Evolutionary conservation across 2,329 filamentous ascomycete species (phyloP), one percentile per base, ranked within the genome.

Genomic region (Pseudocercospora pini-densiflorae): DNA sequence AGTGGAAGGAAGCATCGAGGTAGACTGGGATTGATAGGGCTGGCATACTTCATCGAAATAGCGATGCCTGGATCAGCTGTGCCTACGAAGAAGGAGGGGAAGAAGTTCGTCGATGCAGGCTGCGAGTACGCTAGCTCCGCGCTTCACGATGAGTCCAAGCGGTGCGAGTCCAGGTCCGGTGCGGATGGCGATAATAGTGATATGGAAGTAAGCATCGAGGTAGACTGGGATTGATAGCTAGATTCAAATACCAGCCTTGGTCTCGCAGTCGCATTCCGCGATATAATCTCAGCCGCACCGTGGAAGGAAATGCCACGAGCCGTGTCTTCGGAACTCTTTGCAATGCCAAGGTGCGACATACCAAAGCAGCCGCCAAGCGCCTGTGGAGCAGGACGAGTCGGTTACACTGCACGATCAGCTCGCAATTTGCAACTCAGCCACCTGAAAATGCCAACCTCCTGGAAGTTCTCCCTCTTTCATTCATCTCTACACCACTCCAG

Each of bases 1-100:
- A 16, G 51, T 54, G 23, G 51, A 54, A 27, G 51, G 51, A 54
- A 54, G 51, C 24, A 54, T 54, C 16, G 51, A 54, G 16, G 51
- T 53, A 14, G 47, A 53, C 21, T 53, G 47, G 47, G 47, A 53
- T 53, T 53, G 47, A n/a, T n/a, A n/a, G n/a, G n/a, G n/a, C n/a
- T 97, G 70, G 89, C 91, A 68, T 96, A 90, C 78, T 95, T 97
- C 75, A 75, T 98, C 61, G 87, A 88, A 74, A 93, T 90, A 77
- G 86, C 90, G 53, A 85, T 97, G 16, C 83, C 86, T 4, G 91
- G 89, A 76, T 90, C 89, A 0, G 86, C 87, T 3, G 76, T 83
- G 31, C 79, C 79, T 5, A 79, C 79, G 40, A 81, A 81, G 65
- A 79, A 80, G 55, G 87, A 89, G n/a, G n/a, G n/a, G 71, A 81